Conservation (phyloP, 371 early-diverging fungal species). For the Lichtheimia ornata region DNA sequence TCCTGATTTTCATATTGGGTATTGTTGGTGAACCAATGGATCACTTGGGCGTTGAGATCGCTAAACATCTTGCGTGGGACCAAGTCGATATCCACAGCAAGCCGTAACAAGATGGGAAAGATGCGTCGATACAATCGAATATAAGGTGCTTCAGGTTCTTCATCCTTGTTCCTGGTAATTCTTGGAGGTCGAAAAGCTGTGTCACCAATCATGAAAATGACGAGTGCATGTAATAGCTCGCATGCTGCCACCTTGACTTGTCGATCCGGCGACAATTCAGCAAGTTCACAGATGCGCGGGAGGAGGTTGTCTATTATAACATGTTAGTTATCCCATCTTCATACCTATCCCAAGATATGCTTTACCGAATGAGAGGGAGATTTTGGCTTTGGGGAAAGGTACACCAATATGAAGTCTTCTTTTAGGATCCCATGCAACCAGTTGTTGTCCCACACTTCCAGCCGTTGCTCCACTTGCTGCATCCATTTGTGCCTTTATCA, state of each 20-base stretch:
- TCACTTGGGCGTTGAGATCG: conserved; percentile 63
- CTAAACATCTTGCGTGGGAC: conserved; percentile 69
- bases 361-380: conserved; percentile 67
- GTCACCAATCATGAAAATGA: conserved; percentile 73
- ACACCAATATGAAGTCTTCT: conserved; percentile 53
- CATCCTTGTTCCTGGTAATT: conserved; percentile 39
- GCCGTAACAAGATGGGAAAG: conserved; percentile 70
- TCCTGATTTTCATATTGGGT: conserved; percentile 76
- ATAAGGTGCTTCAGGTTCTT: conserved; percentile 55
- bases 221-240: conserved; percentile 74
- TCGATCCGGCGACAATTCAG: conserved; percentile 74
- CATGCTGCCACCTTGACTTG: conserved; percentile 77
- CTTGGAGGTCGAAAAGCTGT: conserved; percentile 45
- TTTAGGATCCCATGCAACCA: conserved; percentile 66
- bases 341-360: too few relatives aligned
- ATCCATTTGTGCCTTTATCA: conserved; percentile 32
- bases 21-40: conserved; percentile 82
- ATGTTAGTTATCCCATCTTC: not conserved
- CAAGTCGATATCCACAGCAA: conserved; percentile 75
- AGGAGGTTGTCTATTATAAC: conserved; percentile 64
- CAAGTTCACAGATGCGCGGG: conserved; percentile 74
- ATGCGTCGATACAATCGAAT: conserved; percentile 62
- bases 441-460: not conserved
- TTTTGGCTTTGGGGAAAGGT: conserved; percentile 69
- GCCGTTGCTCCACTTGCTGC: not conserved